Percentiles rank a stretch among this genome's conserved stretches.
These are phyloP conservation scores for Ampelomyces quisqualis DNA, from an alignment of 2,329 filamentous ascomycete species.

Conservation along the genomic window DNA sequence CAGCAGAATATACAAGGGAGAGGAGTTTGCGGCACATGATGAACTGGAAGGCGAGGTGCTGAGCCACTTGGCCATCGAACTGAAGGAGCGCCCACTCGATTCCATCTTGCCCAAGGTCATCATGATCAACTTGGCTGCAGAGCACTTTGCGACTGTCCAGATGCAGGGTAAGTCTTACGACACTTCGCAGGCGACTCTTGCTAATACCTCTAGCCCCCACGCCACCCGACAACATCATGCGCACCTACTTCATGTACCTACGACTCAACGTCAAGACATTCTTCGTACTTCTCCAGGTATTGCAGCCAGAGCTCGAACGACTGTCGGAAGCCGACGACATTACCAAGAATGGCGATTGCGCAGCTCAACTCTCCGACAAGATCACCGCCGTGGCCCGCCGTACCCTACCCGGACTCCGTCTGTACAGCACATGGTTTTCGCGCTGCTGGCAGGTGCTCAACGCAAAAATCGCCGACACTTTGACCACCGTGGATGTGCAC, in stretches of 20 bases:
- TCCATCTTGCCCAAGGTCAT: constrained; percentile 74
- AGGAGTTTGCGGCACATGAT: constrained; percentile 70
- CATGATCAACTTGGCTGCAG: constrained; percentile 82
- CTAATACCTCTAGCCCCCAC: constrained; percentile 23
- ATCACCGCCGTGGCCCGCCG: constrained; percentile 61
- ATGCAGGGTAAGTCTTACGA: constrained; percentile 54
- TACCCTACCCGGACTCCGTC: constrained; percentile 63
- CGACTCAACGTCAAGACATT: constrained; percentile 78
- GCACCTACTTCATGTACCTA: constrained; percentile 63
- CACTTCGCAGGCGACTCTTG: constrained; percentile 3
- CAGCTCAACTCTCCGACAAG: constrained; percentile 49
- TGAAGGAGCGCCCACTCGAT: constrained; percentile 67
- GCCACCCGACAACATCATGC: constrained; percentile 40
- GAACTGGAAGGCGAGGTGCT: constrained; percentile 86
- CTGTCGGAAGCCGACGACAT: constrained; percentile 52
- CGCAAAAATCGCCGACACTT: constrained; percentile 55
- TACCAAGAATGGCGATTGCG: constrained; percentile 39
- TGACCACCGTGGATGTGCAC: constrained; percentile 59
- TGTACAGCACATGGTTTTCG: constrained; percentile 69
- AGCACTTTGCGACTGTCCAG: constrained; percentile 66
- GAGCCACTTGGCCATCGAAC: constrained; percentile 69
- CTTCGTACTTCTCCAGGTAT: constrained; percentile 66
- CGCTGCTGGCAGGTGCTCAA: constrained; percentile 57
- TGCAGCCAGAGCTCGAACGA: constrained; percentile 69
- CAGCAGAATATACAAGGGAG: constrained; percentile 77